phyloP scores from a whole-genome alignment of 768 basidiomycete genomes.

The Lactifluus subvellereus region DNA sequence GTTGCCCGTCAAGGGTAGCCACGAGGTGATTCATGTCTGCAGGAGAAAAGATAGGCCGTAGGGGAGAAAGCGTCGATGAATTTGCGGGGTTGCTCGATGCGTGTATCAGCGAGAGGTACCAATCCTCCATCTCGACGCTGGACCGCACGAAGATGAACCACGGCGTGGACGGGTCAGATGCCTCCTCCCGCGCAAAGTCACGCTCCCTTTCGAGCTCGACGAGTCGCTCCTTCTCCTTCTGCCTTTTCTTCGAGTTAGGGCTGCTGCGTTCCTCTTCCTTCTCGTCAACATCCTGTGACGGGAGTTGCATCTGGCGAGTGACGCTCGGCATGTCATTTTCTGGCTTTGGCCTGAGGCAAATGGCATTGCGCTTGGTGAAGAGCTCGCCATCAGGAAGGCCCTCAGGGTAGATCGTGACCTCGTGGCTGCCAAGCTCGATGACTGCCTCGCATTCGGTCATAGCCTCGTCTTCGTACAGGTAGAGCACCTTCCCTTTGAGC shows the following conservation, averaged over 20 bases:
- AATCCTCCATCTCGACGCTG: constrained; percentile 94
- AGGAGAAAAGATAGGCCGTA: constrained; percentile 61
- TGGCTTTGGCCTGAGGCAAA: constrained; percentile 60
- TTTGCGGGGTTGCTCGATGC: constrained; percentile 61
- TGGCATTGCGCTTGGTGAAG: constrained; percentile 85
- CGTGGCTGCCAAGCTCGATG: constrained; percentile 77
- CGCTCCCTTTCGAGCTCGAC: constrained; percentile 29
- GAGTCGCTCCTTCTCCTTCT: constrained; percentile 37
- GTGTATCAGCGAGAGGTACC: constrained; percentile 80
- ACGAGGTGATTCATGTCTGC: constrained; percentile 82
- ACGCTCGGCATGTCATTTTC: constrained; percentile 40
- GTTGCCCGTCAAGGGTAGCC: constrained; percentile 81
- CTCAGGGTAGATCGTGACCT: constrained; percentile 70
- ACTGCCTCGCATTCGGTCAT: constrained; percentile 89
- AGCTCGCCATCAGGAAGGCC: constrained; percentile 81
- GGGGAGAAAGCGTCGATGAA: constrained; percentile 53
- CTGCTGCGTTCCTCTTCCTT: constrained; percentile 39
- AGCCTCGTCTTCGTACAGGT: constrained; percentile 88
- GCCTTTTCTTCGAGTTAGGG: constrained; percentile 39
- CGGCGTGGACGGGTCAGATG: constrained; percentile 49
- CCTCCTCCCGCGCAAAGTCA: constrained; percentile 44
- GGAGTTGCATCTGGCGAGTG: constrained; percentile 46
- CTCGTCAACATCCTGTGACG: constrained; percentile 28
- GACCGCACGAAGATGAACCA: constrained; percentile 94
- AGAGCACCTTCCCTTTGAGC: constrained; percentile 86